Percentiles rank a stretch among this genome's conserved stretches.
Evolutionary conservation across 2,329 filamentous ascomycete genomes (phyloP).

Genomic region (Tetracladium maxilliforme): DNA sequence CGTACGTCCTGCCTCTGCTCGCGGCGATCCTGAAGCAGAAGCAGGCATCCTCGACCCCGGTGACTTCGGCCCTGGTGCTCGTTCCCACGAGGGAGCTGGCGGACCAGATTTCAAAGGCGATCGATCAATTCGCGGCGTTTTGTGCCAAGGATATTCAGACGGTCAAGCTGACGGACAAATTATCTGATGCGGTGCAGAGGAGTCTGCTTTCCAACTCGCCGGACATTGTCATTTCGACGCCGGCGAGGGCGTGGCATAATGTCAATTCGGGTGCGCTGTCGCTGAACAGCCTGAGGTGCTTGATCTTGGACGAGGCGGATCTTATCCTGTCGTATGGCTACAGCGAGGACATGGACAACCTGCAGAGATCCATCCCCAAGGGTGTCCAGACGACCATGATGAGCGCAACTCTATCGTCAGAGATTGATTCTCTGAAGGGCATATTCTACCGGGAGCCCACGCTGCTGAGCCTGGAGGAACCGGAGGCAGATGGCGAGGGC

Average conservation of each 20-base stretch:
- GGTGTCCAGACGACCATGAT: conserved; percentile 84
- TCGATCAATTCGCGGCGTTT: conserved; percentile 65
- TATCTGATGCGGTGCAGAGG: conserved; percentile 77
- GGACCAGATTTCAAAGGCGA: conserved; percentile 71
- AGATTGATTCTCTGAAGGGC: conserved; percentile 72
- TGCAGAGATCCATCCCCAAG: conserved; percentile 66
- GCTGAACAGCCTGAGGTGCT: conserved; percentile 50
- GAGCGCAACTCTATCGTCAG: conserved; percentile 80
- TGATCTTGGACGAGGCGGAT: conserved; percentile 92
- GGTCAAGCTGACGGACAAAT: conserved; percentile 80
- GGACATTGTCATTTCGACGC: conserved; percentile 84
- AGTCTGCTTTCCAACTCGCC: conserved; percentile 75
- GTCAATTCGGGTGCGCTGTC: conserved; percentile 59
- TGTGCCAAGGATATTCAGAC: conserved; percentile 72
- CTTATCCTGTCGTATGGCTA: conserved; percentile 89
- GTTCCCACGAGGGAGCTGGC: conserved; percentile 92
- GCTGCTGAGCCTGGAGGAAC: conserved; percentile 69
- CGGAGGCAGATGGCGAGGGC: conserved; percentile 60
- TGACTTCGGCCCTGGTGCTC: conserved; percentile 68
- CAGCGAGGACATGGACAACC: conserved; percentile 71
- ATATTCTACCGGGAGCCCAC: conserved; percentile 75
- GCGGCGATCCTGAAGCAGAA: conserved; percentile 74
- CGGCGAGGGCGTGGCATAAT: conserved; percentile 67
- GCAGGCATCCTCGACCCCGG: conserved; percentile 33
- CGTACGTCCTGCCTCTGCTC: conserved; percentile 81